phyloP scores from a whole-genome alignment of 192 early-diverging fungal genomes.

The Irineochytrium annulatum region DNA sequence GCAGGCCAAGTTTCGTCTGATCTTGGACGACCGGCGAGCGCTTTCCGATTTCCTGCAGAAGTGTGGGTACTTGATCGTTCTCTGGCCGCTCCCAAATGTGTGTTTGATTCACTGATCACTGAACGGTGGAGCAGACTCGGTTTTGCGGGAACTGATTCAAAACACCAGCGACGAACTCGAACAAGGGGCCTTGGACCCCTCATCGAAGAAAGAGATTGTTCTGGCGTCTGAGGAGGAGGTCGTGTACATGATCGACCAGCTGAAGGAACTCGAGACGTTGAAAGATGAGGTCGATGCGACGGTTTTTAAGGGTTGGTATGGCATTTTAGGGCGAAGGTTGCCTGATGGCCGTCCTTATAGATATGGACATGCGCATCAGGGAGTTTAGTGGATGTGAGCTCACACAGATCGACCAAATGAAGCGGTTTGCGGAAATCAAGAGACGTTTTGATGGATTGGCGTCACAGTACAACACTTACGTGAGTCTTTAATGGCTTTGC shows the following conservation, averaged over 20 bases:
- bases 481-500: no score
- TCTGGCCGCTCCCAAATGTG: not conserved
- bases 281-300: slow-evolving; percentile 21
- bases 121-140: slow-evolving; percentile 12
- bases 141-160: slow-evolving; percentile 13
- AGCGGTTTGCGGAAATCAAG: no score
- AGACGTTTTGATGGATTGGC: no score
- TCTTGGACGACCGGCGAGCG: not conserved
- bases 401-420: no score
- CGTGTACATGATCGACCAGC: not conserved
- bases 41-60: not conserved
- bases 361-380: no score
- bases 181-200: slow-evolving; percentile 12
- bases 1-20: not conserved
- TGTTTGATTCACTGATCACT: not conserved
- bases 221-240: slow-evolving; percentile 22
- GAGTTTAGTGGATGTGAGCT: no score
- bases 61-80: not conserved
- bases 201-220: slow-evolving; percentile 21
- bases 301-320: slow-evolving; percentile 14
- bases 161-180: slow-evolving; percentile 8
- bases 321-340: no score
- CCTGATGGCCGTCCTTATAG: no score
- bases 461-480: no score
- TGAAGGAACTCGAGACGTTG: slow-evolving; percentile 16